Conservation (phyloP, 176 grass and related monocot species). For the Carex kokanica region DNA sequence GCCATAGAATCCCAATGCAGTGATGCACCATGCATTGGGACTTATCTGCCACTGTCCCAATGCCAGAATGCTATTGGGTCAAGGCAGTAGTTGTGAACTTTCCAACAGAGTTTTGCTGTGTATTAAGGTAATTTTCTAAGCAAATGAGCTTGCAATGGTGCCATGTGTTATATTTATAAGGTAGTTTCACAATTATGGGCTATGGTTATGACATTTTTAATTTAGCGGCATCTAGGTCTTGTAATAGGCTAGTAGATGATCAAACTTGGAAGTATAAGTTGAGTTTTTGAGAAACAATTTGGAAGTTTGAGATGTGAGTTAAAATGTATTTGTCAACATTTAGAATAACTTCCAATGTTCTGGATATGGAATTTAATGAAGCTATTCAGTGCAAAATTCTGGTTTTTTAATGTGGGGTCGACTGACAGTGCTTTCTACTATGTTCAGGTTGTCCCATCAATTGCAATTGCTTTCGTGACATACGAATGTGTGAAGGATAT, state of each 20-base stretch:
- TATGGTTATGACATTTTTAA: neutral
- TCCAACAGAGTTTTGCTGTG: neutral
- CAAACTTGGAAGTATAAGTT: neutral
- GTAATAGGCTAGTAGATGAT: no score
- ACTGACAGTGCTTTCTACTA: neutral
- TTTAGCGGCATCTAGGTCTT: no score
- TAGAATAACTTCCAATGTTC: neutral
- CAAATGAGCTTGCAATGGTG: no score
- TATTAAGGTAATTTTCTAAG: neutral
- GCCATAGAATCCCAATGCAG: neutral
- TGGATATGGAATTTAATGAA: neutral
- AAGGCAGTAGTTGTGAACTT: neutral
- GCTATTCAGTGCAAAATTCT: neutral
- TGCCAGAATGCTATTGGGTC: slow-evolving; percentile 2
- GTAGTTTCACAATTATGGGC: neutral
- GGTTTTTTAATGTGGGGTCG: neutral
- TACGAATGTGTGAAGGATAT: slow-evolving; percentile 91
- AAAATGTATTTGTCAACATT: neutral
- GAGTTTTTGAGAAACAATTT: neutral
- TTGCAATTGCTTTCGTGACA: slow-evolving; percentile 94
- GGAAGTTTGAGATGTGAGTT: neutral
- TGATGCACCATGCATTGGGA: neutral
- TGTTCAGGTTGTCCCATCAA: slow-evolving; percentile 80
- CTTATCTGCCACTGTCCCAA: neutral
- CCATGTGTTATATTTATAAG: neutral